Base-by-base conservation (phyloP, 768 basidiomycete species). In the Pisolithus orientalis region DNA sequence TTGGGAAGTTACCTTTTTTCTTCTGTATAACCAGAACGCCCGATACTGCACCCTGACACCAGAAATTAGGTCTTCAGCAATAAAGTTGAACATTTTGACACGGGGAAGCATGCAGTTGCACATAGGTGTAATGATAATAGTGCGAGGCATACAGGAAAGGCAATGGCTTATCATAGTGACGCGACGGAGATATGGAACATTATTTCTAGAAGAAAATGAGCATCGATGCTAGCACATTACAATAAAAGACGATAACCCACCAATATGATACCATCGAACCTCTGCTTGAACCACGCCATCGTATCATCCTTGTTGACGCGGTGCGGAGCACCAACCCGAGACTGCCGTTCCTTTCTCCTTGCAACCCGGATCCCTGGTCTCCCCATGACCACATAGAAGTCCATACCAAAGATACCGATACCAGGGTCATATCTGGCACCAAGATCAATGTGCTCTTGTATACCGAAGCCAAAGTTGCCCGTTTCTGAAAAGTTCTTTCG, bases 321-420 rank as follows among this genome's bases (percentile, higher is more conserved):
- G 78, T 99, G 95, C 53, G 75, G 69, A 76, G 84, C 87, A 47
- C 96, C 95, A 67, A 99, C 73, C 52, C 87, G 80, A 39, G 90
- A 80, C 77, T 82, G 89, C 76, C 85, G 86, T 72, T 88, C 83
- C 77, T 88, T 96, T 75, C 94, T 79, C 76, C 82, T 82, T 61
- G 94, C 85, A 42, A 99, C 90, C 55, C 94, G 89, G 63, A 77
- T 83, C 61, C 95, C 95, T 48, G 94, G 93, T 63, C 95, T 85
- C 61, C 93, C 94, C 94, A 99, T 95, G 55, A 95, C 92, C 60
- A 90, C 88, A 68, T 85, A 94, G 77, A 99, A 98, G 77, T 99
- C 95, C 95, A 97, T 97, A 60, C 95, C 95, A 69, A 97, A 97
- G 72, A 98, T 97, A 84, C 95, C 95, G 66, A 99, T 97, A 66